Evolutionary conservation across 225 moss, liverwort and hornwort species (phyloP).

Genomic region (Marchantia polymorpha): DNA sequence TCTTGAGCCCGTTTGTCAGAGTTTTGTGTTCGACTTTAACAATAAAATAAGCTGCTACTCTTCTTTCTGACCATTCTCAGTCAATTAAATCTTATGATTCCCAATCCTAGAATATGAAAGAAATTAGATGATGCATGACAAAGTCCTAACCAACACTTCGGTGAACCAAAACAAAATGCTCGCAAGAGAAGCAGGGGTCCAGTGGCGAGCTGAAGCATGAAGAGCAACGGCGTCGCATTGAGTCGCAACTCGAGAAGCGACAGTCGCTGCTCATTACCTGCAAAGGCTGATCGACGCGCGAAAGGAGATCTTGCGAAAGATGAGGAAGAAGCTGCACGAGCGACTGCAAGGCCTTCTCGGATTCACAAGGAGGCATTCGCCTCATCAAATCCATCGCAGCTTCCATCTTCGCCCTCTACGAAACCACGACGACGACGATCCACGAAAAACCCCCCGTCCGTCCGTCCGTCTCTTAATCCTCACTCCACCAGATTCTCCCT

Average conservation of each 20-base stretch:
- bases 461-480: background rate
- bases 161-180: background rate
- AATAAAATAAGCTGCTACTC: too few relatives aligned
- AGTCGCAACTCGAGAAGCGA: background rate
- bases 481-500: too few relatives aligned
- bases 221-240: background rate
- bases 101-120: too few relatives aligned
- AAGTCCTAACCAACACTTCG: too few relatives aligned
- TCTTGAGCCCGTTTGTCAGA: too few relatives aligned
- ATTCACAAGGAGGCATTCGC: conserved; percentile 71
- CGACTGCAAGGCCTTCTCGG: conserved; percentile 65
- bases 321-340: conserved; percentile 65
- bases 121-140: too few relatives aligned
- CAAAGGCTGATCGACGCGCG: conserved; percentile 76
- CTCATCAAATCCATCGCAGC: conserved; percentile 93
- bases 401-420: conserved; percentile 43
- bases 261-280: conserved; percentile 37
- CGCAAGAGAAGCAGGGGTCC: background rate
- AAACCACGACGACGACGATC: background rate
- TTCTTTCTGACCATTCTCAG: too few relatives aligned
- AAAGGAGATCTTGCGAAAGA: conserved; percentile 78
- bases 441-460: background rate
- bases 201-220: background rate
- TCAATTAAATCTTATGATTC: too few relatives aligned
- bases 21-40: too few relatives aligned